Evolutionary conservation across 768 basidiomycete species (phyloP).

Genomic region (Amanita polypyramis): DNA sequence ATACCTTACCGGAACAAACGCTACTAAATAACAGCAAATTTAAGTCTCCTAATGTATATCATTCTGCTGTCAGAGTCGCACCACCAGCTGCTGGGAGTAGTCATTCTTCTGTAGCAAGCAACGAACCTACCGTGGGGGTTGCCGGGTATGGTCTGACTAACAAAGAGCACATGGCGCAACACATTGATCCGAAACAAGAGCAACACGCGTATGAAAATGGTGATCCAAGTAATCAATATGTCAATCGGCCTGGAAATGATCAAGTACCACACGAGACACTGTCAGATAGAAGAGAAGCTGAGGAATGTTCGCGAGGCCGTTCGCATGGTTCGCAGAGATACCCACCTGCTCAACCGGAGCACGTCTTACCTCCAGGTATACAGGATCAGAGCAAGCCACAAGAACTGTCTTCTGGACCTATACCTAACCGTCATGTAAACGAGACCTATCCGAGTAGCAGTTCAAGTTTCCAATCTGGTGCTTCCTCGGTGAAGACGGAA

Average conservation of each 20-base stretch:
- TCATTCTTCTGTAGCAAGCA: background rate
- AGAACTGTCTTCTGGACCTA: background rate
- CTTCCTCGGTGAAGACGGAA: background rate
- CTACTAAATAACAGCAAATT: background rate
- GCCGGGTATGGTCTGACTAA: background rate
- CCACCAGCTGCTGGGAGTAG: background rate
- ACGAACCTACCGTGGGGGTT: background rate
- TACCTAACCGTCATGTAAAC: background rate
- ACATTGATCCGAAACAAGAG: background rate
- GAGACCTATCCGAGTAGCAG: background rate
- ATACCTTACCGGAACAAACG: background rate
- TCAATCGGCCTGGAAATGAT: background rate
- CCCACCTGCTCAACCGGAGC: background rate
- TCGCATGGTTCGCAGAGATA: background rate
- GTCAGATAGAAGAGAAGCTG: background rate
- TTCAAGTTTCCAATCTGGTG: conserved; percentile 1
- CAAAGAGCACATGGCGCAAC: background rate
- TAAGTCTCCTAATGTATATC: background rate
- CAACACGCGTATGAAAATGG: background rate
- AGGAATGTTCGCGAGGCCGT: background rate
- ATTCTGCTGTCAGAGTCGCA: background rate
- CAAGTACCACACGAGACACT: background rate
- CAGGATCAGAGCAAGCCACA: background rate
- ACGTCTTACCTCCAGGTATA: background rate
- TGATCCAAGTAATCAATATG: background rate